phyloP scores from a whole-genome alignment of 2,329 filamentous ascomycete genomes.

The Mycocentrospora acerina region DNA sequence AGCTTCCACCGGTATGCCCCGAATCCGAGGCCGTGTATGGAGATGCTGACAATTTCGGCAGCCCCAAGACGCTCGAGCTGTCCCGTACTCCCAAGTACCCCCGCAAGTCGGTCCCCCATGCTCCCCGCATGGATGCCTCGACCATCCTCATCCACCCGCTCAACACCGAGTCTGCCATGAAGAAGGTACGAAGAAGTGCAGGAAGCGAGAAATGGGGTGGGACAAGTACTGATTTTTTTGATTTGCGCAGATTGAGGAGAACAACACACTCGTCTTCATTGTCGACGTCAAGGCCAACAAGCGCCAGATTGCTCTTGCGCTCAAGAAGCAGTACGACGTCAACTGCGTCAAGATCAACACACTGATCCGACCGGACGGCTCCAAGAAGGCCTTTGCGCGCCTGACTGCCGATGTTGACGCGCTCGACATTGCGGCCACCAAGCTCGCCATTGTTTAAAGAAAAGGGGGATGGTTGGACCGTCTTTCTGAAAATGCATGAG shows the following conservation, averaged over 20 bases:
- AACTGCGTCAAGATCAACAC: conserved; percentile 99
- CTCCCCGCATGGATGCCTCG: conserved; percentile 91
- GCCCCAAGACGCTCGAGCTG: conserved; percentile 89
- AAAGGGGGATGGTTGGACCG: too few relatives aligned
- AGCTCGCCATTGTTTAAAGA: conserved; percentile 96
- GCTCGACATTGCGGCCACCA: conserved; percentile 98
- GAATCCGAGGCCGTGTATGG: conserved; percentile 40
- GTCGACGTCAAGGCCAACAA: conserved; percentile 93
- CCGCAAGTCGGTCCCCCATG: conserved; percentile 89
- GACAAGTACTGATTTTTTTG: neutral
- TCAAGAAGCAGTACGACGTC: conserved; percentile 99
- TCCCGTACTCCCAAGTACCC: conserved; percentile 93
- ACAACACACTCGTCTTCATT: conserved; percentile 99
- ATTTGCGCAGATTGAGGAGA: conserved; percentile 81
- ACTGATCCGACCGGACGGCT: conserved; percentile 92
- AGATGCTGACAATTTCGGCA: conserved; percentile 11
- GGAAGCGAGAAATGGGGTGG: neutral
- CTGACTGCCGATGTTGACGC: conserved; percentile 96
- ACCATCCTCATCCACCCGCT: conserved; percentile 96
- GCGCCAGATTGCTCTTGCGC: conserved; percentile 95
- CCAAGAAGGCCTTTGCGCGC: conserved; percentile 98
- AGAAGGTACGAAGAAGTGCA: conserved; percentile 61
- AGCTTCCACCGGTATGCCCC: conserved; percentile 76
- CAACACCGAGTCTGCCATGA: conserved; percentile 99
- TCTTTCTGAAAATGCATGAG: conserved; percentile 24